Evolutionary conservation across 75 land plant genomes (phyloP), one percentile per base, ranked within the genome.

Genomic region (Adiantum capillusveneris): DNA sequence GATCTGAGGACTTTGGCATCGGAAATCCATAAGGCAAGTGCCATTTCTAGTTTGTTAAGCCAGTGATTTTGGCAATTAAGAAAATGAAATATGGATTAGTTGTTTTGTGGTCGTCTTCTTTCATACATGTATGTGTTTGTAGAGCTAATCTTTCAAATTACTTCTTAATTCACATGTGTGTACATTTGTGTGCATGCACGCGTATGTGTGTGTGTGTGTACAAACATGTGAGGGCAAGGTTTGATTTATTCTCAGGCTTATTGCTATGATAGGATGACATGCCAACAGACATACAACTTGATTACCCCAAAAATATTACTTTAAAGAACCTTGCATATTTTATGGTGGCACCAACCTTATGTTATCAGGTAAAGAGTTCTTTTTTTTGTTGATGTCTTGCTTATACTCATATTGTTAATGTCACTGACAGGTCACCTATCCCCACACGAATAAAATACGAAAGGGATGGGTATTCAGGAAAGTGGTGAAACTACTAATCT

Each of bases 401-500:
- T n/a, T n/a, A 1, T 36, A 21, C 25, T 16, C 21, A 25, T 45
- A 55, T 67, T 18, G 65, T 11, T 22, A 29, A 34, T 9, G 9
- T 34, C 9, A 34, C 37, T 34, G 37, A 34, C 14, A 92, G 93
- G 75, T 65, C 63, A 85, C 83, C 63, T 93, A 93, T 72, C 98
- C 98, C 25, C 82, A 78, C 16, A 77, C 81, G 17, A 64, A 72
- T 48, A 54, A 53, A 27, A 73, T 94, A 27, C 75, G 98, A 27
- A 90, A 84, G 72, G 76, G 98, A 51, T 94, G 96, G 90, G 91
- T 89, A 54, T 58, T 75, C 39, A 87, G 96, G 7, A 96, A 90
- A 58, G 31, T 71, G 63, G 60, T 82, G n/a, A 94, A 90, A 64
- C 70, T 80, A 60, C 58, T 86, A 27, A 79, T 90, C 25, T 94